Evolutionary conservation across 257 asterid genomes (phyloP).

Genomic region (Przewalskia tangutica): DNA sequence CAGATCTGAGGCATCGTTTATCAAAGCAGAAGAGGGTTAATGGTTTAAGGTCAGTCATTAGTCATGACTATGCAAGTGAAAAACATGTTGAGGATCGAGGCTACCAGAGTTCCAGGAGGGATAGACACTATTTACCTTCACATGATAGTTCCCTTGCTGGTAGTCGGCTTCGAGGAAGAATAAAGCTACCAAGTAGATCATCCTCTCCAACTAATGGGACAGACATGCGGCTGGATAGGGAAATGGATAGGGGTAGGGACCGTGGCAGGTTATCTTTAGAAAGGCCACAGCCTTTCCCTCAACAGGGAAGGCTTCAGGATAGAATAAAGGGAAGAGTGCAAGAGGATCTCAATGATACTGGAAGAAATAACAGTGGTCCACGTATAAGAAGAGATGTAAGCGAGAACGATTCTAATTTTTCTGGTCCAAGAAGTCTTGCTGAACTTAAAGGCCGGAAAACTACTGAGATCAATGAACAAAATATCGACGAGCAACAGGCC

Average conservation of each 20-base stretch:
- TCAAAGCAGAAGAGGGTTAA: slow-evolving; percentile 49
- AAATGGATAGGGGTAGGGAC: slow-evolving; percentile 29
- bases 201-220: slow-evolving; percentile 28
- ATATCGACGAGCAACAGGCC: slow-evolving; percentile 31
- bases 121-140: slow-evolving; percentile 16
- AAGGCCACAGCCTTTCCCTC: slow-evolving; percentile 28
- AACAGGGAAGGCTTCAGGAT: slow-evolving; percentile 48
- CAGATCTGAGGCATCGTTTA: slow-evolving; percentile 66
- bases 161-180: slow-evolving; percentile 72
- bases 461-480: slow-evolving; percentile 28
- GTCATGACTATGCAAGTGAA: slow-evolving; percentile 46
- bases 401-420: slow-evolving; percentile 32
- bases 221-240: slow-evolving; percentile 24
- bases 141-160: slow-evolving; percentile 39
- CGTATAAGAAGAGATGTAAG: slow-evolving; percentile 35
- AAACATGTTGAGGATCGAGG: slow-evolving; percentile 30
- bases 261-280: slow-evolving; percentile 38
- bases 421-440: slow-evolving; percentile 64
- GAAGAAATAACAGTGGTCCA: slow-evolving; percentile 33
- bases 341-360: slow-evolving; percentile 30
- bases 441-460: slow-evolving; percentile 56
- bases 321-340: slow-evolving; percentile 49
- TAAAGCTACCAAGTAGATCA: slow-evolving; percentile 49
- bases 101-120: slow-evolving; percentile 33
- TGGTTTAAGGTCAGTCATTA: slow-evolving; percentile 78